Evolutionary conservation across 768 basidiomycete genomes (phyloP).

Genomic region (Boletus insuetus): DNA sequence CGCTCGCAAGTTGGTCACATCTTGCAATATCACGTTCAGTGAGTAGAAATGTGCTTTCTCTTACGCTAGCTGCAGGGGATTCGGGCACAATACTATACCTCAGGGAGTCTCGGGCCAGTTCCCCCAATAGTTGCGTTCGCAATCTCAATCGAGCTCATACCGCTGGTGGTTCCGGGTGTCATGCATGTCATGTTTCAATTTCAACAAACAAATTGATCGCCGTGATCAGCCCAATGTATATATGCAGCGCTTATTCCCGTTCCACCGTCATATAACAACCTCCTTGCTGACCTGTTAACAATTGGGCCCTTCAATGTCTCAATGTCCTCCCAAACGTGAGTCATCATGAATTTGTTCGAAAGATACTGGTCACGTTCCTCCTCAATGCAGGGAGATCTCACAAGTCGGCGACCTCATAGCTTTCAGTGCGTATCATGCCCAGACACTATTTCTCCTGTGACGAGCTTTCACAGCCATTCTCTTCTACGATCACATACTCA

Average conservation of each 20-base stretch:
- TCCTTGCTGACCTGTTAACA: neutral
- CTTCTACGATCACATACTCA: slow-evolving; percentile 46
- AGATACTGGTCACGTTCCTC: neutral
- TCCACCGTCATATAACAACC: neutral
- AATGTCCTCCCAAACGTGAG: slow-evolving; percentile 4
- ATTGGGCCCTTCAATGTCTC: neutral
- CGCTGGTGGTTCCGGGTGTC: too few species aligned
- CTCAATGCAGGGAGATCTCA: neutral
- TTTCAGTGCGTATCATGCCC: slow-evolving; percentile 1
- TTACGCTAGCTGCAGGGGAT: neutral
- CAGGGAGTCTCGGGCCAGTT: too few species aligned
- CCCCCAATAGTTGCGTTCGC: too few species aligned
- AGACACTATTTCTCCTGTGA: neutral
- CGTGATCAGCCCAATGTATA: neutral
- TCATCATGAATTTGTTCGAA: neutral
- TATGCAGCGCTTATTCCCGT: neutral
- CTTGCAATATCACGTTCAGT: too few species aligned
- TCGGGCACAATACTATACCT: neutral
- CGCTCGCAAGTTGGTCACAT: too few species aligned
- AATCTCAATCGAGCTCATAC: neutral
- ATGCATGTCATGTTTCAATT: too few species aligned
- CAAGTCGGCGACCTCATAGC: neutral
- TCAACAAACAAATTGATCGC: too few species aligned
- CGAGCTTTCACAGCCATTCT: slow-evolving; percentile 23
- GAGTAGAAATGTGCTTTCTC: too few species aligned